These are phyloP conservation scores for Fusarium caatingaense DNA, from an alignment of 2,329 filamentous ascomycete genomes.

Conservation along the genomic window DNA sequence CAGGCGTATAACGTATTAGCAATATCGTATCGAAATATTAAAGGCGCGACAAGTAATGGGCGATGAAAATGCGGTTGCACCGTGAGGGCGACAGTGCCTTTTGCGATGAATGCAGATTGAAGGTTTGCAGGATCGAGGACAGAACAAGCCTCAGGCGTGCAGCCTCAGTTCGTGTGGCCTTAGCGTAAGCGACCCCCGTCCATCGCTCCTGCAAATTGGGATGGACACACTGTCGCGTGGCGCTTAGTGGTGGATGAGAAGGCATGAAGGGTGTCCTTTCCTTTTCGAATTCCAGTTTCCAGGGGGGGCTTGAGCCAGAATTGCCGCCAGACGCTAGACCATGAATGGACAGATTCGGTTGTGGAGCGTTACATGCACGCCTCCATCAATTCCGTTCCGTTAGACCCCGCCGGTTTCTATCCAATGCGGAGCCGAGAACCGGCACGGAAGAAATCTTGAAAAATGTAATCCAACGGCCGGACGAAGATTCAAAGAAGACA, in stretches of 20 bases:
- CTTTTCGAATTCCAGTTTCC: background rate
- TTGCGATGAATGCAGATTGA: constrained; percentile 32
- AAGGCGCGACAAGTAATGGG: constrained; percentile 1
- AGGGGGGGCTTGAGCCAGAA: constrained; percentile 15
- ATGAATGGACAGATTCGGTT: constrained; percentile 2
- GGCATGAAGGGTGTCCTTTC: constrained; percentile 9
- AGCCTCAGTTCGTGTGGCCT: constrained; percentile 18
- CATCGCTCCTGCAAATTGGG: constrained; percentile 32
- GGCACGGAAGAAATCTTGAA: constrained; percentile 34
- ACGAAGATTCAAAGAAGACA: background rate
- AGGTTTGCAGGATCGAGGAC: constrained; percentile 34
- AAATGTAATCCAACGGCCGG: constrained; percentile 11
- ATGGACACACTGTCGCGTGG: constrained; percentile 39
- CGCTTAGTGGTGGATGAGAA: constrained; percentile 30
- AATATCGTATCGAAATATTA: constrained; percentile 2
- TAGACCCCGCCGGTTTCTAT: constrained; percentile 23
- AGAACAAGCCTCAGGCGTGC: constrained; percentile 22
- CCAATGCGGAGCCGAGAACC: constrained; percentile 37
- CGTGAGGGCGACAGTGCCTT: constrained; percentile 30
- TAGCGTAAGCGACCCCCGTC: constrained; percentile 18
- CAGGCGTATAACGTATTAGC: constrained; percentile 12
- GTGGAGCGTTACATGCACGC: constrained; percentile 35
- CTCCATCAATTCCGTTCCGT: constrained; percentile 20
- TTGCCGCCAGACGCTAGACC: constrained; percentile 40
- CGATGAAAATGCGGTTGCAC: constrained; percentile 21